Evolutionary conservation across 495 filamentous ascomycete genomes (phyloP), one percentile per base, ranked within the genome.

Genomic region (Cudoniella acicularis): DNA sequence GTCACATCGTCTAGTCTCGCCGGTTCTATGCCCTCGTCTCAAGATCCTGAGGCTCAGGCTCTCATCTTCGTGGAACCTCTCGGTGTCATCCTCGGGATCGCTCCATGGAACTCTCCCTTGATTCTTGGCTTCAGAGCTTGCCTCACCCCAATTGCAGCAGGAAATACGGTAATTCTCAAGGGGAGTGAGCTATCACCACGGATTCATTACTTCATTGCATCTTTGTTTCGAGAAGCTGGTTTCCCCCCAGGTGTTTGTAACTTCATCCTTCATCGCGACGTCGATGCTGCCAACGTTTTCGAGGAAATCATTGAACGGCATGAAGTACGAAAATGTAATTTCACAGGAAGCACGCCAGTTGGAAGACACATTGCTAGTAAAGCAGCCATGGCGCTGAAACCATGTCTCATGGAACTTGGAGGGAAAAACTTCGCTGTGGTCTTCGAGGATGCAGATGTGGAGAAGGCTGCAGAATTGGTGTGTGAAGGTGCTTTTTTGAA

Each of bases 51-150:
- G n/a, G 18, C 48, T 4, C 51, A 53, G 17, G 22, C 30, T 21
- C 51, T 53, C 11, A 17, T 53, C 24, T 30, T 94, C 65, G 88
- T 85, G 63, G 87, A 94, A 69, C 91, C 91, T 3, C 90, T 83
- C 61, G 91, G 91, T 21, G 90, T 94, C 22, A 73, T 92, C 1
- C 73, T 96, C n/a, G 84, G 81, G 22, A 89, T 94, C 70, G 90
- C 89, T 23, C 90, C 91, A 27, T 96, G 53, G 53, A 45, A 56
- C 17, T 25, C 41, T 18, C 41, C 53, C 90, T 91, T 64, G 86
- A 84, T 1, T 86, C 88, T n/a, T 84, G 82, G 61, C 83, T 89
- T 64, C 77, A 90, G 22, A 82, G 81, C 89, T 0, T 70, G 90
- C 18, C 72, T 84, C 41, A 86, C 79, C 64, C 87, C 91, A 18